Conservation (phyloP, 441 rosid genomes). For the Erodium texanum region DNA sequence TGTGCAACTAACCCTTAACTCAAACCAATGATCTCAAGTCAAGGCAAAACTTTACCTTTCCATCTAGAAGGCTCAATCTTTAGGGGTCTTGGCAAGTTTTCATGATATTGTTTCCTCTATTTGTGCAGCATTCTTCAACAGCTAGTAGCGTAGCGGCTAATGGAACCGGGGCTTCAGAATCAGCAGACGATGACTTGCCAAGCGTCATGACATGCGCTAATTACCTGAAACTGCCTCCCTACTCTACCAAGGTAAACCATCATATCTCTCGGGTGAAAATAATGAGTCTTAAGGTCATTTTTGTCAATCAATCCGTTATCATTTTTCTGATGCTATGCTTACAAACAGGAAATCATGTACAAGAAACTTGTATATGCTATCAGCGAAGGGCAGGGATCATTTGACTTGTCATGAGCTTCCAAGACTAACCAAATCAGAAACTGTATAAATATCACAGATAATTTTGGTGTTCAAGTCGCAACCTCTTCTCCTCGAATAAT, state of each 20-base stretch:
- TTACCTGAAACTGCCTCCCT: conserved; percentile 97
- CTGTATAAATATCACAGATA: neutral
- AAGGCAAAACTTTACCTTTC: too few species aligned
- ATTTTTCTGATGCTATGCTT: conserved; percentile 1
- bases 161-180: conserved; percentile 62
- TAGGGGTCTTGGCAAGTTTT: too few species aligned
- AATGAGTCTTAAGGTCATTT: too few species aligned
- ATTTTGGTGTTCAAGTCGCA: neutral
- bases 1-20: too few species aligned
- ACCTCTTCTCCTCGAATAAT: neutral
- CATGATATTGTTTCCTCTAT: neutral
- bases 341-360: conserved; percentile 87
- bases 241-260: conserved; percentile 65
- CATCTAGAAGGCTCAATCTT: too few species aligned
- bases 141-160: conserved; percentile 50
- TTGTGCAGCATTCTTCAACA: conserved; percentile 81
- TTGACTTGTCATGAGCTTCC: conserved; percentile 65
- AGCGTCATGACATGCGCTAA: conserved; percentile 99
- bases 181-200: conserved; percentile 91
- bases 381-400: conserved; percentile 96
- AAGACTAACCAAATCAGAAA: neutral
- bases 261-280: neutral
- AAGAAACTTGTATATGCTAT: conserved; percentile 87
- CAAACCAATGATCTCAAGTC: too few species aligned
- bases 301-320: neutral